phyloP scores from a whole-genome alignment of 192 early-diverging fungal species.

The Entomortierella lignicola region DNA sequence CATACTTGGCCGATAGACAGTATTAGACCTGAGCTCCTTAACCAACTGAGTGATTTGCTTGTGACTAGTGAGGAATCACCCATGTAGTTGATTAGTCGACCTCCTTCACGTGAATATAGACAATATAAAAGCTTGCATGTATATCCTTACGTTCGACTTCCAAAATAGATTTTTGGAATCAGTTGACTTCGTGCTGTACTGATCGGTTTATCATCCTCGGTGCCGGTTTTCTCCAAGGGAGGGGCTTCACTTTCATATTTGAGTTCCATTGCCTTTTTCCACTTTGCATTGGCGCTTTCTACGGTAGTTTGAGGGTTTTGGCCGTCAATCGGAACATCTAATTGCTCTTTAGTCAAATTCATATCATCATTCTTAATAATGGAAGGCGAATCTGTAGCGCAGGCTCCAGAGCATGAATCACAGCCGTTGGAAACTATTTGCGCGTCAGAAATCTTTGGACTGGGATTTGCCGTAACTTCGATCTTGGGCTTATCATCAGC shows the following conservation, averaged over 20 bases:
- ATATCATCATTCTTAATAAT: neutral
- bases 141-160: constrained; percentile 43
- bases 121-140: too few relatives aligned
- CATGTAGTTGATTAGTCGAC: too few relatives aligned
- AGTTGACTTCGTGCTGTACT: neutral
- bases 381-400: neutral
- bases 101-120: too few relatives aligned
- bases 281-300: neutral
- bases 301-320: neutral
- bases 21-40: constrained; percentile 59
- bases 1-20: constrained; percentile 57
- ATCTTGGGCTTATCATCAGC: neutral
- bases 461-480: neutral
- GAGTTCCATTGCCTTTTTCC: constrained; percentile 13
- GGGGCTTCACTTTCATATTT: constrained; percentile 1
- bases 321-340: neutral
- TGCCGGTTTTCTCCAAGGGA: too few relatives aligned
- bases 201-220: neutral
- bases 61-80: too few relatives aligned
- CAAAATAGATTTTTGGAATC: constrained; percentile 47
- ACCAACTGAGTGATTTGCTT: constrained; percentile 69
- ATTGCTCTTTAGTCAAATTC: neutral
- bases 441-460: neutral
- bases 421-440: neutral
- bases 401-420: neutral